Conservation (phyloP, 1,284 basidiomycete species). For the Amylostereum areolatum region DNA sequence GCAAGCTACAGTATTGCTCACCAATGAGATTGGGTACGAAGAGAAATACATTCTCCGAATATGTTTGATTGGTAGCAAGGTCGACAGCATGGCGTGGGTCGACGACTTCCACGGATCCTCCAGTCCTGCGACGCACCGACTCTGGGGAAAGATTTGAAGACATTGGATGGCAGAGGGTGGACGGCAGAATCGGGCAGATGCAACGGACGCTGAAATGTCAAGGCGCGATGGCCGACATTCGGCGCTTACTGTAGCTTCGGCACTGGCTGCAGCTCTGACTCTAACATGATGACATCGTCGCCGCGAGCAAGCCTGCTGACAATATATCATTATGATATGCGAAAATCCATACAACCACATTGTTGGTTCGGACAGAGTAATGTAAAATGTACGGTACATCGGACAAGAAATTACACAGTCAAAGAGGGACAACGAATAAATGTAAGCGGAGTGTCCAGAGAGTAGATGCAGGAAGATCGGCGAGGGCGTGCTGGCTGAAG, state of each 20-base stretch:
- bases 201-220: no score
- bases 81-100: conserved; percentile 78
- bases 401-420: no score
- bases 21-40: conserved; percentile 97
- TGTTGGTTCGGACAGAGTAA: no score
- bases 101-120: conserved; percentile 51
- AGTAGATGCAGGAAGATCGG: background rate
- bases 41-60: conserved; percentile 90
- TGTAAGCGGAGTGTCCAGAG: background rate
- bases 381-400: no score
- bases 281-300: no score
- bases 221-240: no score
- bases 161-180: background rate
- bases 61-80: conserved; percentile 77
- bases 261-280: no score
- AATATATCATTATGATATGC: no score
- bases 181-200: background rate
- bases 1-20: conserved; percentile 24
- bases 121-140: conserved; percentile 11
- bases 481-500: background rate
- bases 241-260: no score
- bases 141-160: conserved; percentile 2
- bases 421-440: no score
- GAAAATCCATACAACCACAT: no score
- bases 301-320: no score